phyloP scores from a whole-genome alignment of 2,329 filamentous ascomycete species.

The Aspergillus fischeri region DNA sequence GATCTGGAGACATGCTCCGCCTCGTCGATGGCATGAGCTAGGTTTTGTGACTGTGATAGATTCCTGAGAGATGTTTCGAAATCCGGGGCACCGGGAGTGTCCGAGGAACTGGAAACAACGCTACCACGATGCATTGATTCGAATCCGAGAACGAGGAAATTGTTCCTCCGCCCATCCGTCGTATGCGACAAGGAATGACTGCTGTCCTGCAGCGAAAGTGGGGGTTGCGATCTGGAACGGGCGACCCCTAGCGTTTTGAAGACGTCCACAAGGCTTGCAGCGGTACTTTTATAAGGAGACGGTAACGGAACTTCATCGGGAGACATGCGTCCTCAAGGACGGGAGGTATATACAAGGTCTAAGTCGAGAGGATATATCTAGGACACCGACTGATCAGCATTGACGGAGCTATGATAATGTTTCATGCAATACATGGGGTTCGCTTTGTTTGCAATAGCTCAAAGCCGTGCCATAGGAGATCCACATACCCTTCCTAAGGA shows the following conservation, averaged over 20 bases:
- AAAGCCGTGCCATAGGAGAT: neutral
- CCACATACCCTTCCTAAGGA: slow-evolving; percentile 13
- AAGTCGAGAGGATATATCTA: slow-evolving; percentile 17
- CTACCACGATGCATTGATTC: slow-evolving; percentile 42
- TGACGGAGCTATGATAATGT: slow-evolving; percentile 6
- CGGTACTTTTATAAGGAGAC: slow-evolving; percentile 32
- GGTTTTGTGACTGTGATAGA: slow-evolving; percentile 31
- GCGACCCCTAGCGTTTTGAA: slow-evolving; percentile 40
- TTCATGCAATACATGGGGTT: slow-evolving; percentile 3
- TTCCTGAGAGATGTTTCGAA: slow-evolving; percentile 36
- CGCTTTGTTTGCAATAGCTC: neutral
- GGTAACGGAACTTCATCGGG: slow-evolving; percentile 39
- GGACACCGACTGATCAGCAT: slow-evolving; percentile 8
- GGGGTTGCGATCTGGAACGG: slow-evolving; percentile 37
- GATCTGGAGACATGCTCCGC: slow-evolving; percentile 32
- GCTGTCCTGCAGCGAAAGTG: slow-evolving; percentile 29
- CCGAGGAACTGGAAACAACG: slow-evolving; percentile 36
- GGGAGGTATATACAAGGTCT: slow-evolving; percentile 10
- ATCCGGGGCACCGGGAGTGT: slow-evolving; percentile 33
- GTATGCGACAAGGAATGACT: slow-evolving; percentile 27
- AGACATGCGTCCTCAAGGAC: slow-evolving; percentile 36
- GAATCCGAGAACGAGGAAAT: slow-evolving; percentile 31
- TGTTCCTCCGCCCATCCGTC: slow-evolving; percentile 32
- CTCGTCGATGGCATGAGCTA: slow-evolving; percentile 36
- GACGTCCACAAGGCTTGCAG: slow-evolving; percentile 40